Evolutionary conservation across 2,329 filamentous ascomycete genomes (phyloP).

Genomic region (Cercospora berteroae): DNA sequence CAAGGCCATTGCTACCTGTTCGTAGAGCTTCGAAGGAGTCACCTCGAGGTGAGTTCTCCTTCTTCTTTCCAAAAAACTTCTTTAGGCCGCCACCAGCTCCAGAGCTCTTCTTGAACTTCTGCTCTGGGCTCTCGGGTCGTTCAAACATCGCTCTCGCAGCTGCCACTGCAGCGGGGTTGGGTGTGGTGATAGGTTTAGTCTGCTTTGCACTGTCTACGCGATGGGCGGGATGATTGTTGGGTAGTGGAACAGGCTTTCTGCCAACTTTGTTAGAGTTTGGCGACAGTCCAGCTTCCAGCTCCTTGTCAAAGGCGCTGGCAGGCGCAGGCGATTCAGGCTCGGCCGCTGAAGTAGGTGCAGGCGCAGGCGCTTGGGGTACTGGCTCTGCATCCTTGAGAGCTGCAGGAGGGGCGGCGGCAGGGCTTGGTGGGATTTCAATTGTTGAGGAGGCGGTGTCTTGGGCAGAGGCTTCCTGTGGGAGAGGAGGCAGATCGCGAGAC

Average conservation of each 20-base stretch:
- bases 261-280: constrained; percentile 28
- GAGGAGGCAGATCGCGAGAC: constrained; percentile 14
- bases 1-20: constrained; percentile 26
- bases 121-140: constrained; percentile 34
- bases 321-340: constrained; percentile 4
- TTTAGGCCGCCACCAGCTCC: constrained; percentile 51
- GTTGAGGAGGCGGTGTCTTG: neutral
- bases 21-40: constrained; percentile 53
- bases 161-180: constrained; percentile 33
- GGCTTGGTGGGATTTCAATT: neutral
- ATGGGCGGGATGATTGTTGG: constrained; percentile 45
- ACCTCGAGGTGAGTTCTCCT: constrained; percentile 49
- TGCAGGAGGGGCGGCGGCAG: constrained; percentile 12
- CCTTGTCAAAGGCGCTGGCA: constrained; percentile 27
- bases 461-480: constrained; percentile 5
- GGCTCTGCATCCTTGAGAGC: constrained; percentile 20
- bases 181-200: constrained; percentile 30
- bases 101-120: constrained; percentile 43
- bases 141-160: constrained; percentile 35
- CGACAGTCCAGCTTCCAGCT: constrained; percentile 21
- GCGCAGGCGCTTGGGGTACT: constrained; percentile 6
- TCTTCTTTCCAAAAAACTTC: constrained; percentile 64
- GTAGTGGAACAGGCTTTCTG: constrained; percentile 36
- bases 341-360: constrained; percentile 5
- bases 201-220: constrained; percentile 32